These are phyloP conservation scores for Chytridium lagenaria DNA, from an alignment of 371 early-diverging fungal species.

Conservation along the genomic window DNA sequence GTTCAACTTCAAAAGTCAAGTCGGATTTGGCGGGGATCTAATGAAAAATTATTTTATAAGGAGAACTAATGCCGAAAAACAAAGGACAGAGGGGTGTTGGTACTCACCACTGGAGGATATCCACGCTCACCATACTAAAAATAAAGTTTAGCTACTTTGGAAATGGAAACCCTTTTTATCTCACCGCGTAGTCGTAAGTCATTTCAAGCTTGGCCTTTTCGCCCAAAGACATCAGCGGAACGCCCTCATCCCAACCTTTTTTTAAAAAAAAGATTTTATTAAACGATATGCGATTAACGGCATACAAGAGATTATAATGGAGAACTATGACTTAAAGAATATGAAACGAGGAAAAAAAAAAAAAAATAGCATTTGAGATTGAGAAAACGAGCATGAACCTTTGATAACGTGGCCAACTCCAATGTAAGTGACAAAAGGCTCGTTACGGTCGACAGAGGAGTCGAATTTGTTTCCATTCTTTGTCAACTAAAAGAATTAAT, in stretches of 20 bases:
- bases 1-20: conserved; percentile 84
- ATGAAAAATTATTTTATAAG: conserved; percentile 34
- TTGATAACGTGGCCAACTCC: conserved; percentile 94
- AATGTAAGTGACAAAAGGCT: conserved; percentile 80
- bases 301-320: no score
- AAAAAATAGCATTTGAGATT: no score
- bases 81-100: not conserved
- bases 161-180: not conserved
- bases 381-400: conserved; percentile 52
- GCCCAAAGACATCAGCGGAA: conserved; percentile 80
- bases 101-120: conserved; percentile 35
- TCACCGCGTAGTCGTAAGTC: conserved; percentile 56
- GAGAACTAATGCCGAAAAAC: not conserved
- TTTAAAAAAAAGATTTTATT: not conserved
- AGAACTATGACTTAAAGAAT: no score
- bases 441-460: conserved; percentile 78
- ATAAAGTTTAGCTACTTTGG: not conserved
- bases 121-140: conserved; percentile 50
- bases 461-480: conserved; percentile 83
- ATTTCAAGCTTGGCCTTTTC: conserved; percentile 55
- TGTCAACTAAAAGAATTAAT: conserved; percentile 32
- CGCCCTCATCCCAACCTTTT: conserved; percentile 81
- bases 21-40: conserved; percentile 73
- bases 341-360: no score
- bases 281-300: no score